These are phyloP conservation scores for Ettlia oleoabundans DNA, from an alignment of 139 green algal genomes.

Conservation along the genomic window DNA sequence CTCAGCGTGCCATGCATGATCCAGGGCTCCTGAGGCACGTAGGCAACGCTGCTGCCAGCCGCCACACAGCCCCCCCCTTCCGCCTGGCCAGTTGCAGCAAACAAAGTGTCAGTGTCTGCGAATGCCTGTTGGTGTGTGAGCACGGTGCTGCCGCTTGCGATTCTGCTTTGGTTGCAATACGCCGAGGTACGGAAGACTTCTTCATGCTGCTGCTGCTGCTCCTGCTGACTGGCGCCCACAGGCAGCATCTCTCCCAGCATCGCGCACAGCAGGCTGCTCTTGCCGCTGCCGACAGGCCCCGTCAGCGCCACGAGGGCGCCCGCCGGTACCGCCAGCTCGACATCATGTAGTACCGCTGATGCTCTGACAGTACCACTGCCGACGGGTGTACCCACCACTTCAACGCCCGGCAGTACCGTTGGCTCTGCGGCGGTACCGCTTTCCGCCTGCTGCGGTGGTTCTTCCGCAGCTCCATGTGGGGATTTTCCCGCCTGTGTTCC, in stretches of 20 bases:
- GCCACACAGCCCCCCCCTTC: conserved; percentile 13
- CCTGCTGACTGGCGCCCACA: no score
- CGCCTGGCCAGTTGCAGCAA: neutral
- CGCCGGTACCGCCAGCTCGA: conserved; percentile 52
- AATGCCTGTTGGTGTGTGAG: no score
- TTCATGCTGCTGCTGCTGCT: no score
- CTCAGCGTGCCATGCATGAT: conserved; percentile 64
- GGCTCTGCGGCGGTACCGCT: neutral
- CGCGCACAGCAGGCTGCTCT: conserved; percentile 74
- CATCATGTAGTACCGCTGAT: conserved; percentile 36
- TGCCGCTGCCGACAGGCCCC: conserved; percentile 77
- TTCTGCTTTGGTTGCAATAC: no score
- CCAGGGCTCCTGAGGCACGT: conserved; percentile 73
- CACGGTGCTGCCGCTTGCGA: neutral
- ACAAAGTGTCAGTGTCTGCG: neutral
- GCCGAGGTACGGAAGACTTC: no score
- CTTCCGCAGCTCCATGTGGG: no score
- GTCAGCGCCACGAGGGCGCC: conserved; percentile 70
- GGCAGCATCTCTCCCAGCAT: conserved; percentile 70
- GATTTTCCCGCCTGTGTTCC: no score
- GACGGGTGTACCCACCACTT: neutral
- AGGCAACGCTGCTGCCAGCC: conserved; percentile 44
- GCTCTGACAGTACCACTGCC: neutral
- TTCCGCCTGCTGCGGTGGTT: no score
- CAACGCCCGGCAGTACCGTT: neutral